These are phyloP conservation scores for Jacaranda copaia DNA, from an alignment of 257 asterid genomes.

Conservation along the genomic window DNA sequence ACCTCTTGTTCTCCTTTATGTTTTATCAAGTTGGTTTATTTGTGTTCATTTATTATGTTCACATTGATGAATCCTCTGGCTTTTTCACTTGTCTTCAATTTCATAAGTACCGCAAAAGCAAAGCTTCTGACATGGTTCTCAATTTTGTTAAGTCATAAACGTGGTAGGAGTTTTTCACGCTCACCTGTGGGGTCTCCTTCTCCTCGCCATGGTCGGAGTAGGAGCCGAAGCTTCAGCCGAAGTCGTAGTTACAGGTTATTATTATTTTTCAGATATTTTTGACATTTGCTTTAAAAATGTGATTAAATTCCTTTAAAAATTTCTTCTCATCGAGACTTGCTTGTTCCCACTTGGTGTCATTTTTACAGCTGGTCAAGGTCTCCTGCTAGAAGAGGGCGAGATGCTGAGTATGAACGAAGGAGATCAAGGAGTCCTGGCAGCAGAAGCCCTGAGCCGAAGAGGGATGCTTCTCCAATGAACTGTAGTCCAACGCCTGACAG, in stretches of 20 bases:
- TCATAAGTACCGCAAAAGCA: neutral
- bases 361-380: constrained; percentile 67
- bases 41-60: neutral
- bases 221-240: constrained; percentile 63
- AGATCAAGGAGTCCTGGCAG: constrained; percentile 60
- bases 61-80: neutral
- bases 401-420: constrained; percentile 44
- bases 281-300: neutral
- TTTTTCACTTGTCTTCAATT: neutral
- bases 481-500: constrained; percentile 57
- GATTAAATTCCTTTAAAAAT: neutral
- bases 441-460: constrained; percentile 50
- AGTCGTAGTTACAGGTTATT: constrained; percentile 48
- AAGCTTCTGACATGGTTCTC: neutral
- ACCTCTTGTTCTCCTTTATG: neutral
- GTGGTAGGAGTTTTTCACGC: constrained; percentile 45
- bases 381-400: constrained; percentile 56
- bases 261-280: neutral
- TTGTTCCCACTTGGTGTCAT: neutral
- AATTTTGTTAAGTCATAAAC: neutral
- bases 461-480: constrained; percentile 47
- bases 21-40: neutral
- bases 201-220: constrained; percentile 59
- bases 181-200: constrained; percentile 68
- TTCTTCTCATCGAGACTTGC: neutral